These are phyloP conservation scores for Candida albicans DNA, from an alignment of 1,139 yeast species.

Conservation along the genomic window DNA sequence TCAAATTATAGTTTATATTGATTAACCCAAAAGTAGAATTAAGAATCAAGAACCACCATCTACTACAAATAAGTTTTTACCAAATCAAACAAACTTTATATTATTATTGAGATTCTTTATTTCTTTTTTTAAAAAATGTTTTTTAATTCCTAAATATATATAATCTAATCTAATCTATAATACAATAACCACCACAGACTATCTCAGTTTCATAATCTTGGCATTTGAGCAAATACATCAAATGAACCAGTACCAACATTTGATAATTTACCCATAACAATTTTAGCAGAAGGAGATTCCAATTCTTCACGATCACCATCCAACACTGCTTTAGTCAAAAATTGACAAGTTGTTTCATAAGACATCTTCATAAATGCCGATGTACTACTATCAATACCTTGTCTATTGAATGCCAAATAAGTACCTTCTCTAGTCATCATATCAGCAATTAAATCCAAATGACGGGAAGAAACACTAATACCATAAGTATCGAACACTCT, in stretches of 20 bases:
- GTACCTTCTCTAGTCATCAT: slow-evolving; percentile 99
- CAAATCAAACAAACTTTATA: too few species aligned
- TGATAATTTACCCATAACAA: slow-evolving; percentile 88
- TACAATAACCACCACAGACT: background rate
- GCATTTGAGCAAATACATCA: slow-evolving; percentile 74
- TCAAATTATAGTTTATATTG: too few species aligned
- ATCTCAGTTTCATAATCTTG: slow-evolving; percentile 8
- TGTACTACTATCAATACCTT: slow-evolving; percentile 94
- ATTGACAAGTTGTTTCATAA: slow-evolving; percentile 97
- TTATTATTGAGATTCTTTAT: background rate
- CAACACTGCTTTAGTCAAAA: slow-evolving; percentile 92
- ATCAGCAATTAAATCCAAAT: slow-evolving; percentile 94
- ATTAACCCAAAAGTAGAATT: too few species aligned
- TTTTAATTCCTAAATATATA: background rate
- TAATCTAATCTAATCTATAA: background rate
- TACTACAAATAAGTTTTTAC: too few species aligned
- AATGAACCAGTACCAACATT: slow-evolving; percentile 96
- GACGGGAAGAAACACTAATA: slow-evolving; percentile 89
- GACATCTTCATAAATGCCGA: slow-evolving; percentile 99
- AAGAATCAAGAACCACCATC: too few species aligned
- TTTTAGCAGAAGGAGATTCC: slow-evolving; percentile 92
- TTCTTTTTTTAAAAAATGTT: background rate
- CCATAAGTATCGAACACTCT: slow-evolving; percentile 97
- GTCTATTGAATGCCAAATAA: slow-evolving; percentile 94
- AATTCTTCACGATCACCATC: slow-evolving; percentile 88